These are phyloP conservation scores for Drosera capensis DNA, from an alignment of 148 eudicot genomes.

Conservation along the genomic window DNA sequence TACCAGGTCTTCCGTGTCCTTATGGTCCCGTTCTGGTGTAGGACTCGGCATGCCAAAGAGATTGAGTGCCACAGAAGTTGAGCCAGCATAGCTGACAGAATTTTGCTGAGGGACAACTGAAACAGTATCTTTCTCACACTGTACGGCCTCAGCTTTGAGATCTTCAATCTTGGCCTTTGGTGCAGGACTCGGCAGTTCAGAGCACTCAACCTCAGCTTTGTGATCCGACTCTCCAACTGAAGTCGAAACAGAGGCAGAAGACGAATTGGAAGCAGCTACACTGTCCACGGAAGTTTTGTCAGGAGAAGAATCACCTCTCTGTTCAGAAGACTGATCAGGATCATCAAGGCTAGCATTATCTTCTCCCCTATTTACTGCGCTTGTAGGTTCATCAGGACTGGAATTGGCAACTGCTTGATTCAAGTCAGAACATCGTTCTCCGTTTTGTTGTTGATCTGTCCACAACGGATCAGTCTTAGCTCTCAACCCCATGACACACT, in stretches of 20 bases:
- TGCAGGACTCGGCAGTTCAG: constrained; percentile 8
- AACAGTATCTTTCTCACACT: neutral
- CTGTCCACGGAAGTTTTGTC: neutral
- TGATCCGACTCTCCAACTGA: neutral
- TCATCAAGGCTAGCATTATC: neutral
- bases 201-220: constrained; percentile 3
- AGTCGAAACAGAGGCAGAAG: constrained; percentile 6
- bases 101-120: neutral
- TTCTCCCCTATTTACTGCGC: constrained; percentile 3
- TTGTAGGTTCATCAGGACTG: constrained; percentile 12
- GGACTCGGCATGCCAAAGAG: constrained; percentile 8
- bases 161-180: constrained; percentile 12
- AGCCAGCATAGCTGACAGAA: neutral
- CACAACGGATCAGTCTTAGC: constrained; percentile 9
- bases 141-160: constrained; percentile 4
- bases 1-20: constrained; percentile 5
- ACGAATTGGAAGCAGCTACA: constrained; percentile 5
- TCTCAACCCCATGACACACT: neutral
- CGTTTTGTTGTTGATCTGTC: constrained; percentile 16
- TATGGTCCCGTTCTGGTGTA: constrained; percentile 10
- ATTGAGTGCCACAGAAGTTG: constrained; percentile 3
- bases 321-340: neutral
- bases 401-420: too few relatives aligned
- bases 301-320: neutral
- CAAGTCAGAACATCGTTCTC: constrained; percentile 11